These are phyloP conservation scores for Psidium guajava DNA, from an alignment of 345 rosid species.

Conservation along the genomic window DNA sequence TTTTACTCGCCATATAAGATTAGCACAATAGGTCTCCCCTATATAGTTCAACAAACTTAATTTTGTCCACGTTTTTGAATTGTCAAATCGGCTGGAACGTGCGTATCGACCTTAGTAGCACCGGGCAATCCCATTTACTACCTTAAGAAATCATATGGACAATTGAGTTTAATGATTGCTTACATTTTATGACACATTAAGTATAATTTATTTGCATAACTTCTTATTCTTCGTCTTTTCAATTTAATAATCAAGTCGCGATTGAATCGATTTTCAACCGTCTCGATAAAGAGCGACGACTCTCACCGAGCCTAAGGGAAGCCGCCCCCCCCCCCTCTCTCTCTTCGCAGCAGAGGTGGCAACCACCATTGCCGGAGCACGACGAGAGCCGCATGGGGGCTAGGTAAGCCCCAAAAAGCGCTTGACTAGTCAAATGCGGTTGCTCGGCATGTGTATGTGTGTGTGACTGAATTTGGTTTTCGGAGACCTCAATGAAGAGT, in stretches of 20 bases:
- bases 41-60: no score
- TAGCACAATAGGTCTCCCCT: rapidly evolving
- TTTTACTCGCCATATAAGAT: not conserved
- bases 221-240: not conserved
- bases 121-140: not conserved
- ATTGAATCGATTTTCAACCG: rapidly evolving
- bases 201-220: not conserved
- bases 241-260: rapidly evolving
- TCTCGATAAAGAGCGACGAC: rapidly evolving
- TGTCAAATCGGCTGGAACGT: not conserved
- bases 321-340: not conserved
- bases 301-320: not conserved
- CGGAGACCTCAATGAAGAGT: no score
- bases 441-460: not conserved
- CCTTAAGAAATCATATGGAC: no score
- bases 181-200: not conserved
- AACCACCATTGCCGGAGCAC: rapidly evolving
- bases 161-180: not conserved
- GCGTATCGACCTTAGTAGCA: no score
- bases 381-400: rapidly evolving
- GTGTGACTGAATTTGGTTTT: no score
- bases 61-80: no score
- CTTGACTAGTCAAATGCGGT: not conserved
- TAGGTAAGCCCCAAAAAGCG: not conserved
- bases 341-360: no score